Conservation (phyloP, 2,329 filamentous ascomycete species). For the Phaeosphaeriaceae sp. region DNA sequence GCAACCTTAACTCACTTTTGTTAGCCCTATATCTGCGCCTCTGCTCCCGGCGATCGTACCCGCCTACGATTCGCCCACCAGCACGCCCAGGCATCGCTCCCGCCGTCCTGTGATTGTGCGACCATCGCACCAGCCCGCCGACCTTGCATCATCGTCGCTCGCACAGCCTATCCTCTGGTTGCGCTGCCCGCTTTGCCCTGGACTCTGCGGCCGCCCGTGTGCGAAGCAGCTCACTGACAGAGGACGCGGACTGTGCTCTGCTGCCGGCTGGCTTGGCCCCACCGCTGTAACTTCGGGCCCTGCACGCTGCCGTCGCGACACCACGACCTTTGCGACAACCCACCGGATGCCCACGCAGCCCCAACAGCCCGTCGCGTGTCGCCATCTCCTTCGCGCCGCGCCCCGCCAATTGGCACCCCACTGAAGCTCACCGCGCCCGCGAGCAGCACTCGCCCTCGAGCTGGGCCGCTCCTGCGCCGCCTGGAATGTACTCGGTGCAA, state of each 20-base stretch:
- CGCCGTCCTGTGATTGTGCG: conserved; percentile 7
- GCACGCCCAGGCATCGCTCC: conserved; percentile 4
- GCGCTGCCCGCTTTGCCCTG: no score
- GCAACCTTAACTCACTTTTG: conserved; percentile 1
- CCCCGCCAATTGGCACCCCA: conserved; percentile 30
- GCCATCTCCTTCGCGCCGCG: conserved; percentile 16
- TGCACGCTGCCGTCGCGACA: conserved; percentile 17
- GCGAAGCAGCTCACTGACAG: not conserved
- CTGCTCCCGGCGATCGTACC: conserved; percentile 4
- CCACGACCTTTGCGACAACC: conserved; percentile 3
- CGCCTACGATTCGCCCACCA: conserved; percentile 2
- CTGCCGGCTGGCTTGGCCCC: conserved; percentile 7
- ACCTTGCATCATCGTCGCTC: conserved; percentile 13
- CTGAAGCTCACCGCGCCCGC: conserved; percentile 22
- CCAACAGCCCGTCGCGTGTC: conserved; percentile 27
- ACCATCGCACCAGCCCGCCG: conserved; percentile 4
- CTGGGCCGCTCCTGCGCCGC: conserved; percentile 44
- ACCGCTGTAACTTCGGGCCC: conserved; percentile 24
- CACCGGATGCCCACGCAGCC: conserved; percentile 27
- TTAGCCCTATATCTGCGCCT: conserved; percentile 2
- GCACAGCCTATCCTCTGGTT: conserved; percentile 9
- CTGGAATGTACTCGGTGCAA: conserved; percentile 52
- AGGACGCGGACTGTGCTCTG: conserved; percentile 15
- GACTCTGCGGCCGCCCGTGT: not conserved
- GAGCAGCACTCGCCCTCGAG: conserved; percentile 31